Evolutionary conservation across 1,139 yeast genomes (phyloP).

Genomic region (Candida albicans): DNA sequence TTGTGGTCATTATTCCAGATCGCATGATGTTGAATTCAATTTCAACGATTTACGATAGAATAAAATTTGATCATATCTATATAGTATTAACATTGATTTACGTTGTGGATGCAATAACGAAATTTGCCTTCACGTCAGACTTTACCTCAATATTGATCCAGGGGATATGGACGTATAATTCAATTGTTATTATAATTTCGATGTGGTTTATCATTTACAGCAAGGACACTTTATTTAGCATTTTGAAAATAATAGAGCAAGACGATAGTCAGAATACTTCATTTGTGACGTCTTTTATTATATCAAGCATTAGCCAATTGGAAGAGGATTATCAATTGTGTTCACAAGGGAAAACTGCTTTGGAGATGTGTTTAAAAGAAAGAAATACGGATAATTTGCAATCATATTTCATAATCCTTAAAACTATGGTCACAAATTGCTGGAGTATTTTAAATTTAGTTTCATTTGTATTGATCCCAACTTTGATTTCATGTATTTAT

Average conservation of each 20-base stretch:
- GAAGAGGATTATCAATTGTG: slow-evolving; percentile 7
- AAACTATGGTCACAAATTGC: slow-evolving; percentile 17
- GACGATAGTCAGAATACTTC: slow-evolving; percentile 1
- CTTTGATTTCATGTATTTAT: slow-evolving; percentile 1
- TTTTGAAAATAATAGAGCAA: slow-evolving; percentile 1
- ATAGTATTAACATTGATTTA: slow-evolving; percentile 2
- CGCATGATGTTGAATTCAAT: slow-evolving; percentile 6
- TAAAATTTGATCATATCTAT: slow-evolving; percentile 8
- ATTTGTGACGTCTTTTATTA: slow-evolving; percentile 5
- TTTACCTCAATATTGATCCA: slow-evolving; percentile 5
- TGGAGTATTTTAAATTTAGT: slow-evolving; percentile 24
- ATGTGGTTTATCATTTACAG: slow-evolving; percentile 8
- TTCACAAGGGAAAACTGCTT: neutral
- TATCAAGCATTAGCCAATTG: slow-evolving; percentile 6
- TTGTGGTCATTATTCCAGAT: slow-evolving; percentile 2
- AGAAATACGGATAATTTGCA: slow-evolving; percentile 5
- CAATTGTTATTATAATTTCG: slow-evolving; percentile 3
- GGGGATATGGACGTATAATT: slow-evolving; percentile 8
- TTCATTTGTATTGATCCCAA: slow-evolving; percentile 28
- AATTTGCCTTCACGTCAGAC: slow-evolving; percentile 3
- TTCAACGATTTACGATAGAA: slow-evolving; percentile 1
- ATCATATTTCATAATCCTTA: slow-evolving; percentile 2
- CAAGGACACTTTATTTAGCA: slow-evolving; percentile 6
- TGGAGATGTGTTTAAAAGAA: slow-evolving; percentile 3
- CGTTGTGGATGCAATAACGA: slow-evolving; percentile 3